Base-by-base conservation (phyloP, 2,329 filamentous ascomycete species). In the Diaporthe vaccinii region DNA sequence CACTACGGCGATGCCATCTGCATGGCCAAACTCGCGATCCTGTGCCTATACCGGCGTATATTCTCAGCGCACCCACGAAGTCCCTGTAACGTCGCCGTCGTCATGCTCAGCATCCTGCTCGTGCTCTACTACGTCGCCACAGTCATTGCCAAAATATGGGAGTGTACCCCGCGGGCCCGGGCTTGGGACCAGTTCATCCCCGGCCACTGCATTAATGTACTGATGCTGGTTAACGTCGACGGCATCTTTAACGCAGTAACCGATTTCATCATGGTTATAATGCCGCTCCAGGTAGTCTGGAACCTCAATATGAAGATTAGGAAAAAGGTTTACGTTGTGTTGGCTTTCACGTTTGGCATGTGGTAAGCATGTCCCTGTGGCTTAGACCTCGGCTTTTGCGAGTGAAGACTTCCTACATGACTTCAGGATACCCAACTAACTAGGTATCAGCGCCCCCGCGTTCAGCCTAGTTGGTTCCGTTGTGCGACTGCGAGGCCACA, bases 1-100 rank as follows among this genome's bases (percentile, higher is more conserved):
- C 36, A 61, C 31, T 72, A 72, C 34, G 78, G 69, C 31, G n/a
- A 62, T 31, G 25, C 69, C 28, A 72, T 72, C 44, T 72, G 57
- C 44, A 20, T 72, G 4, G 41, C 69, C n/a, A 61, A 72, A 44
- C 57, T 72, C 31, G 69, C 69, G 2, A 61, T 72, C 57, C 44
- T 72, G 1, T 61, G 44, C 44, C 44, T 72, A 2, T 72, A 72
- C 44, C 55, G 69, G 2, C 69, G 69, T 1, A 41, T 53, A 10
- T 72, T 72, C 57, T 72, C 69, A 2, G 31, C 9, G 8, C 39
- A 53, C 69, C 69, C 28, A 14, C n/a, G 69, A 36, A 61, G 69
- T 25, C 46, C 55, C 9, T 72, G 62, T 17, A 57, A 72, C 44
- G 9, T 53, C 51, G 22, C 31, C 17, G 69, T 61, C 44, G 17